These are phyloP conservation scores for Calophaca sinica DNA, from an alignment of 306 rosid genomes.

Conservation along the genomic window DNA sequence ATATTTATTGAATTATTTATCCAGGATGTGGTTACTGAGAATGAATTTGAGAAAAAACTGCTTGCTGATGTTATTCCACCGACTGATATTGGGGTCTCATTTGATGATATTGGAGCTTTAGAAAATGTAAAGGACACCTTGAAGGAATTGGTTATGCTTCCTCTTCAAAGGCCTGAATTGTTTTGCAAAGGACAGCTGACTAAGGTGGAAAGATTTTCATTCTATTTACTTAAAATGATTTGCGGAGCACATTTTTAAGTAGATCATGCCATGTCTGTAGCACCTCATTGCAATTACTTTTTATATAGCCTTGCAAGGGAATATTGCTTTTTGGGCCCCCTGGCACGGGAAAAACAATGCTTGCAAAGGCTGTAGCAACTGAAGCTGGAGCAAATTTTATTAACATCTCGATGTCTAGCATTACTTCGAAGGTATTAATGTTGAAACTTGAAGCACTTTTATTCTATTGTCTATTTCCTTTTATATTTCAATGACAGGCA, in stretches of 20 bases:
- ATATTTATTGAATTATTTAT: slow-evolving; percentile 35
- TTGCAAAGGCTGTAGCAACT: slow-evolving; percentile 98
- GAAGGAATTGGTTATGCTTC: slow-evolving; percentile 99
- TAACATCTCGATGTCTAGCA: slow-evolving; percentile 95
- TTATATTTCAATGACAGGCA: slow-evolving; percentile 28
- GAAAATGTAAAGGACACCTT: slow-evolving; percentile 97
- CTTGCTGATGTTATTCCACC: slow-evolving; percentile 98
- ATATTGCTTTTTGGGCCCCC: slow-evolving; percentile 98
- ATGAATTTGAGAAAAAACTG: slow-evolving; percentile 95
- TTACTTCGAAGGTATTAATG: slow-evolving; percentile 83
- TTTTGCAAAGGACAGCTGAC: slow-evolving; percentile 95
- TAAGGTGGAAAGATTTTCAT: slow-evolving; percentile 62
- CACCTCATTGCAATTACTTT: slow-evolving; percentile 27
- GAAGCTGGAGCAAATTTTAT: slow-evolving; percentile 99
- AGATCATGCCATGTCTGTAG: slow-evolving; percentile 17
- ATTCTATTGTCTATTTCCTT: slow-evolving; percentile 21
- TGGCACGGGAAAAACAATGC: slow-evolving; percentile 98
- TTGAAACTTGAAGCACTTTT: slow-evolving; percentile 4
- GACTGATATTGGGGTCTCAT: slow-evolving; percentile 88
- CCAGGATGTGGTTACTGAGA: slow-evolving; percentile 95
- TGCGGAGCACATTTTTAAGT: slow-evolving; percentile 31
- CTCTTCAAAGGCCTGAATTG: slow-evolving; percentile 95
- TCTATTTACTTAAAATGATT: slow-evolving; percentile 25
- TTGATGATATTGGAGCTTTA: slow-evolving; percentile 95
- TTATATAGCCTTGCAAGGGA: slow-evolving; percentile 94